Percentiles rank a stretch among this genome's conserved stretches.
Evolutionary conservation across 768 basidiomycete species (phyloP).

Genomic region (Porphyrellus cyaneotinctus): DNA sequence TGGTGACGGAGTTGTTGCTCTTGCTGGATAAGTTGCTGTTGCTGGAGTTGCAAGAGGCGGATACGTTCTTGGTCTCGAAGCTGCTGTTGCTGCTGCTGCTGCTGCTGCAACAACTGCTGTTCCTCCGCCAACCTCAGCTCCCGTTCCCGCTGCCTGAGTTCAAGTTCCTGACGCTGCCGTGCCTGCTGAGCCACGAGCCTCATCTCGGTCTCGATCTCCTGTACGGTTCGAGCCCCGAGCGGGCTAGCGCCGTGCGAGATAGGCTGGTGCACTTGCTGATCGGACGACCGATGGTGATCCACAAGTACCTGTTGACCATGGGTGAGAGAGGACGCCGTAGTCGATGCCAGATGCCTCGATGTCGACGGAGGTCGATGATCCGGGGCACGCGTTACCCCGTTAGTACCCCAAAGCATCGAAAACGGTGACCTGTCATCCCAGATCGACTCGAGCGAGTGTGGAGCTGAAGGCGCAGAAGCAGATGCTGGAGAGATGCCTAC

Average conservation of each 20-base stretch:
- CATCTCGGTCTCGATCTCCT: conserved; percentile 87
- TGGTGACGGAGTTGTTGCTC: conserved; percentile 37
- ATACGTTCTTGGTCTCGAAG: conserved; percentile 41
- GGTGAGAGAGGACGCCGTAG: conserved; percentile 22
- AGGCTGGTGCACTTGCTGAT: conserved; percentile 37
- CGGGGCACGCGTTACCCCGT: conserved; percentile 43
- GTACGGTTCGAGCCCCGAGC: conserved; percentile 55
- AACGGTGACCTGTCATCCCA: conserved; percentile 82
- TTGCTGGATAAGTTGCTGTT: conserved; percentile 35
- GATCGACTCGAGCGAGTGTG: conserved; percentile 62
- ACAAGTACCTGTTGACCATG: conserved; percentile 29
- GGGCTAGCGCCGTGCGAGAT: conserved; percentile 34
- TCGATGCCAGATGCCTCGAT: conserved; percentile 21
- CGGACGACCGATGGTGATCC: conserved; percentile 33
- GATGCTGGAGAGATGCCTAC: conserved; percentile 35
- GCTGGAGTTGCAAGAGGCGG: conserved; percentile 42
- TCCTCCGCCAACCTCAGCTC: conserved; percentile 32
- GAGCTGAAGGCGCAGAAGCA: conserved; percentile 19
- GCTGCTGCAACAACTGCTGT: conserved; percentile 38
- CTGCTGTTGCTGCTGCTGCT: conserved; percentile 36
- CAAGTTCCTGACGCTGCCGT: conserved; percentile 36
- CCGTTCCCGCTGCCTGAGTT: conserved; percentile 48
- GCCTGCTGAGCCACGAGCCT: conserved; percentile 52
- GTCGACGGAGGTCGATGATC: conserved; percentile 29
- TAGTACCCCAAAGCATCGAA: conserved; percentile 57